Evolutionary conservation across 371 early-diverging fungal species (phyloP).

Genomic region (Mucor ambiguus): DNA sequence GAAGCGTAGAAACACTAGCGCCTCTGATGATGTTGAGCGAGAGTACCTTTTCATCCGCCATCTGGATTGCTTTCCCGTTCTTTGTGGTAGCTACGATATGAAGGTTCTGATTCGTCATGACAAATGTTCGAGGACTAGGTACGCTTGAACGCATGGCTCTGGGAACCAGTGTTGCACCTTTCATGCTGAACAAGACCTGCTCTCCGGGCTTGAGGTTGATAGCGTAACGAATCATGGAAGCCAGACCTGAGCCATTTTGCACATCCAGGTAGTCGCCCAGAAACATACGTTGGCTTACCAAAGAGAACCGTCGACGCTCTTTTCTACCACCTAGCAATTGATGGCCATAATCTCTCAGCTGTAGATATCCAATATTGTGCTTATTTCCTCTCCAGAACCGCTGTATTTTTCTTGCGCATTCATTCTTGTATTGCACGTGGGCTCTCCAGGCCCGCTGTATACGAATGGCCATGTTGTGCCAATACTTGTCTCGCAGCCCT

Average conservation of each 20-base stretch:
- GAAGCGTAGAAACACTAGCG: conserved; percentile 62
- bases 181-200: conserved; percentile 66
- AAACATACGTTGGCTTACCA: conserved; percentile 84
- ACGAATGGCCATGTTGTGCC: conserved; percentile 94
- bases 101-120: conserved; percentile 63
- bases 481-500: conserved; percentile 91
- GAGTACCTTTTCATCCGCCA: conserved; percentile 54
- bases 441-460: conserved; percentile 92
- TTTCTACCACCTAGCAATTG: conserved; percentile 86
- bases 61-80: conserved; percentile 54
- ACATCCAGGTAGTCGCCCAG: conserved; percentile 92
- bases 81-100: conserved; percentile 57
- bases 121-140: conserved; percentile 74
- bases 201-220: conserved; percentile 60
- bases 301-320: conserved; percentile 87
- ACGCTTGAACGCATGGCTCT: conserved; percentile 80
- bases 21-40: conserved; percentile 51
- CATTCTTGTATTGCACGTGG: conserved; percentile 73
- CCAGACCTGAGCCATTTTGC: conserved; percentile 65
- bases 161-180: conserved; percentile 69
- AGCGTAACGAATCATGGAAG: conserved; percentile 65
- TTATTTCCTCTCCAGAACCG: conserved; percentile 88
- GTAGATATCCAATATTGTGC: conserved; percentile 86
- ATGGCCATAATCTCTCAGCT: conserved; percentile 91
- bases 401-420: conserved; percentile 79